phyloP scores from a whole-genome alignment of 1,139 yeast genomes.

The Meyerozyma carpophila region DNA sequence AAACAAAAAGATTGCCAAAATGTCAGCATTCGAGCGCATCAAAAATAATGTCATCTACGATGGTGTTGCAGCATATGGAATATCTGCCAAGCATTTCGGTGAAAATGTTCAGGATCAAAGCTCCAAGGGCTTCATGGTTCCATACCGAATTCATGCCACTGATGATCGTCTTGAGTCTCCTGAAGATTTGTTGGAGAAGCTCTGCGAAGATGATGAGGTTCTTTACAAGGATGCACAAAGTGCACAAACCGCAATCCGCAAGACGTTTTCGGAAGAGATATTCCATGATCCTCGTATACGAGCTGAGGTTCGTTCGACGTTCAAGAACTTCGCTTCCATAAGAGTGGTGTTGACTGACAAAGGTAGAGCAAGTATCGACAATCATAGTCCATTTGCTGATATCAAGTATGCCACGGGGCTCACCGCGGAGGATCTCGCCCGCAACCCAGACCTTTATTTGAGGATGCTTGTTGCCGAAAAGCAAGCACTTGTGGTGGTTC shows the following conservation, averaged over 20 bases:
- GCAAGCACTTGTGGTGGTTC: slow-evolving; percentile 48
- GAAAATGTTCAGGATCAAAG: slow-evolving; percentile 71
- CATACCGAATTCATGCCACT: slow-evolving; percentile 65
- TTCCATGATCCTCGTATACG: slow-evolving; percentile 80
- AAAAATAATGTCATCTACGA: slow-evolving; percentile 62
- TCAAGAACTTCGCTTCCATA: slow-evolving; percentile 61
- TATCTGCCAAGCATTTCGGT: slow-evolving; percentile 73
- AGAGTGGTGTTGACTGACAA: slow-evolving; percentile 80
- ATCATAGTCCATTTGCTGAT: slow-evolving; percentile 77
- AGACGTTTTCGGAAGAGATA: slow-evolving; percentile 73
- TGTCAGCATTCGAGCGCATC: slow-evolving; percentile 70
- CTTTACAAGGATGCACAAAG: slow-evolving; percentile 55
- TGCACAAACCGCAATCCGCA: slow-evolving; percentile 71
- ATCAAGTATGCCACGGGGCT: slow-evolving; percentile 87
- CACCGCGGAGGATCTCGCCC: slow-evolving; percentile 65
- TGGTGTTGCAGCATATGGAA: slow-evolving; percentile 70
- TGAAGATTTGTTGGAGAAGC: slow-evolving; percentile 52
- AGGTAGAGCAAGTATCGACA: slow-evolving; percentile 78
- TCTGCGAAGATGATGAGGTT: slow-evolving; percentile 50
- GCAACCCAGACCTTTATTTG: slow-evolving; percentile 73
- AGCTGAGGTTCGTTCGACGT: slow-evolving; percentile 65
- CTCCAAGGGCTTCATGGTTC: slow-evolving; percentile 37
- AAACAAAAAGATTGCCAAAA: slow-evolving; percentile 24
- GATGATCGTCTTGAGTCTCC: slow-evolving; percentile 72
- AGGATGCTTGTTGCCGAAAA: slow-evolving; percentile 90